These are phyloP conservation scores for Tylopilus subfusipes DNA, from an alignment of 768 basidiomycete species.

Conservation along the genomic window DNA sequence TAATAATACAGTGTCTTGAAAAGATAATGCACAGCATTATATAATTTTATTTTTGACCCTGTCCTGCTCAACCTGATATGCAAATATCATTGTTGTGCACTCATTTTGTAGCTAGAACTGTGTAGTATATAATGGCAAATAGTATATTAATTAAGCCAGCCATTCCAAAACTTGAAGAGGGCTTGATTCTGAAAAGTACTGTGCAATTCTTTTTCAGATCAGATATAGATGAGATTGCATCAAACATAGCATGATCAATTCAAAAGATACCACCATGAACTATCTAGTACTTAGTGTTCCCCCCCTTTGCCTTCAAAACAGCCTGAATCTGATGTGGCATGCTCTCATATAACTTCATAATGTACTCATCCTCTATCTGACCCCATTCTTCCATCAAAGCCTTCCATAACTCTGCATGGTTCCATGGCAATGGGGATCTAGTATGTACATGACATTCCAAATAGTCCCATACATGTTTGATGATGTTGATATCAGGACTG, in stretches of 20 bases:
- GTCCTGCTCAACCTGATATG: not conserved
- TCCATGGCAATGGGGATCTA: conserved; percentile 5
- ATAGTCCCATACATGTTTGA: conserved; percentile 23
- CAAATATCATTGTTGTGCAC: not conserved
- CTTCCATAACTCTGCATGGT: conserved; percentile 18
- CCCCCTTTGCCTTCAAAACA: conserved; percentile 20
- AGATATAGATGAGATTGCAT: not conserved
- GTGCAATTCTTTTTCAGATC: not conserved
- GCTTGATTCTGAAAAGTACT: too few relatives aligned
- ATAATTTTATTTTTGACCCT: not conserved
- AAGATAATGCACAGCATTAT: not conserved
- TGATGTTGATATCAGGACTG: conserved; percentile 35
- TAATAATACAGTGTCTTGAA: not conserved
- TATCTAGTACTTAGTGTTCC: conserved; percentile 27
- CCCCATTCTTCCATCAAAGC: conserved; percentile 1
- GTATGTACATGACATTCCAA: not conserved
- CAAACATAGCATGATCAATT: not conserved
- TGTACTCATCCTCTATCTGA: not conserved
- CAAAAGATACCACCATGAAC: not conserved
- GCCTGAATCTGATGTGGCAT: conserved; percentile 15
- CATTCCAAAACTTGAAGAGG: too few relatives aligned
- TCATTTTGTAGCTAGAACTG: too few relatives aligned
- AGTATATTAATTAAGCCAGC: too few relatives aligned
- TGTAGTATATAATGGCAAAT: too few relatives aligned
- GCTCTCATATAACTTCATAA: not conserved